A percentile compares a stretch with the other conserved stretches of the same genome.
Evolutionary conservation across 192 early-diverging fungal species (phyloP).

Genomic region (Dissophora globulifera): DNA sequence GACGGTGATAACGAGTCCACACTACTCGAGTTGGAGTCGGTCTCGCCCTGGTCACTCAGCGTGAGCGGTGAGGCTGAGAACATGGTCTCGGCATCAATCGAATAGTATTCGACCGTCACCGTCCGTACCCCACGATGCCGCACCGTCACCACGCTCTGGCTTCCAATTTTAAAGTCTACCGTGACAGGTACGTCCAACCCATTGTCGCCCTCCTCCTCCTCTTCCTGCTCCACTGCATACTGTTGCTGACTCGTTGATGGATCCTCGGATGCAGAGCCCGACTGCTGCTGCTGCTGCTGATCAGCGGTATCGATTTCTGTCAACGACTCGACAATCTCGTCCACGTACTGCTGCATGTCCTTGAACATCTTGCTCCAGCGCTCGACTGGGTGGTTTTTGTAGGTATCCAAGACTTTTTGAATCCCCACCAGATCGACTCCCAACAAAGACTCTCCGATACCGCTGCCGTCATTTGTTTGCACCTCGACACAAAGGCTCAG

Average conservation of each 20-base stretch:
- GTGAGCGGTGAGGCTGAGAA: conserved; percentile 61
- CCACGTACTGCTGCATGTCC: conserved; percentile 49
- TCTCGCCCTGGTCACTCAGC: conserved; percentile 56
- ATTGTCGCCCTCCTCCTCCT: conserved; percentile 9
- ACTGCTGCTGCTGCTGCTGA: neutral
- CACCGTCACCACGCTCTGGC: conserved; percentile 35
- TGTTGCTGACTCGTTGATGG: neutral
- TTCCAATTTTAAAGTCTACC: conserved; percentile 56
- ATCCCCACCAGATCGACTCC: conserved; percentile 19
- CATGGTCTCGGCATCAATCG: conserved; percentile 61
- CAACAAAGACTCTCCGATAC: too few relatives aligned
- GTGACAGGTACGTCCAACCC: conserved; percentile 36
- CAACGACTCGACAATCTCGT: conserved; percentile 32
- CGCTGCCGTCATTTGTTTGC: too few relatives aligned
- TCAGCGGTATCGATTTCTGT: conserved; percentile 1
- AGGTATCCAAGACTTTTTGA: conserved; percentile 23
- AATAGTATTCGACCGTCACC: conserved; percentile 56
- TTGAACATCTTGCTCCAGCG: conserved; percentile 58
- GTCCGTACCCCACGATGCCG: conserved; percentile 51
- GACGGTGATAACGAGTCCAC: too few relatives aligned
- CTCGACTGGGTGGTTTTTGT: conserved; percentile 39
- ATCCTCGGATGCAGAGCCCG: too few relatives aligned
- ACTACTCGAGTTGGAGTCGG: conserved; percentile 10
- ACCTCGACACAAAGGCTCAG: conserved; percentile 38
- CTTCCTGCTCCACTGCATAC: neutral